Conservation (phyloP, 2,329 filamentous ascomycete genomes). For the Dactylellina drechsleri region DNA sequence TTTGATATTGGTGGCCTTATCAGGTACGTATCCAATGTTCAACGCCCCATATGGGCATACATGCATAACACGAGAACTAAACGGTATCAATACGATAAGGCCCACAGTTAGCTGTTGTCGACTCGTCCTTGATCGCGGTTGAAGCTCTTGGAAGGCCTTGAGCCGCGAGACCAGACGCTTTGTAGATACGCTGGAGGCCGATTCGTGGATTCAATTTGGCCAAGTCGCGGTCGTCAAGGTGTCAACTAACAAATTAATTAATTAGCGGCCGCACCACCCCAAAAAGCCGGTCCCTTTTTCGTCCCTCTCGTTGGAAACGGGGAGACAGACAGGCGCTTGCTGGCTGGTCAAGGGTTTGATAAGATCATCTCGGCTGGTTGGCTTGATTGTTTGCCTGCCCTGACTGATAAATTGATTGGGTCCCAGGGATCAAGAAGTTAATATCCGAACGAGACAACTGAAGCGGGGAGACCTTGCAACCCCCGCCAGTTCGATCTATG, state of each 20-base stretch:
- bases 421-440: conserved; percentile 41
- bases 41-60: conserved; percentile 15
- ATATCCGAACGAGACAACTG: conserved; percentile 34
- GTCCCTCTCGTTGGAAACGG: conserved; percentile 28
- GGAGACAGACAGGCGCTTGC: neutral
- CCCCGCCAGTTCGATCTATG: neutral
- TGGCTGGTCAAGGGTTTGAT: conserved; percentile 38
- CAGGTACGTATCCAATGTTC: conserved; percentile 11
- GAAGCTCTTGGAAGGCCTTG: neutral
- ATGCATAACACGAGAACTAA: conserved; percentile 2
- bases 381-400: conserved; percentile 49
- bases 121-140: neutral
- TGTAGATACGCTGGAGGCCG: neutral
- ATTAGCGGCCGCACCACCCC: neutral
- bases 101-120: neutral
- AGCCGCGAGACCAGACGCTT: conserved; percentile 1
- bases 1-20: neutral
- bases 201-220: neutral
- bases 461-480: conserved; percentile 19
- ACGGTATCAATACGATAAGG: neutral
- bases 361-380: conserved; percentile 49
- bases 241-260: neutral
- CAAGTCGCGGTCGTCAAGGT: neutral
- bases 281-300: neutral
- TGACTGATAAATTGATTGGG: conserved; percentile 37